Evolutionary conservation across 176 grass and related monocot genomes (phyloP).

Genomic region (Musa troglodytarum): DNA sequence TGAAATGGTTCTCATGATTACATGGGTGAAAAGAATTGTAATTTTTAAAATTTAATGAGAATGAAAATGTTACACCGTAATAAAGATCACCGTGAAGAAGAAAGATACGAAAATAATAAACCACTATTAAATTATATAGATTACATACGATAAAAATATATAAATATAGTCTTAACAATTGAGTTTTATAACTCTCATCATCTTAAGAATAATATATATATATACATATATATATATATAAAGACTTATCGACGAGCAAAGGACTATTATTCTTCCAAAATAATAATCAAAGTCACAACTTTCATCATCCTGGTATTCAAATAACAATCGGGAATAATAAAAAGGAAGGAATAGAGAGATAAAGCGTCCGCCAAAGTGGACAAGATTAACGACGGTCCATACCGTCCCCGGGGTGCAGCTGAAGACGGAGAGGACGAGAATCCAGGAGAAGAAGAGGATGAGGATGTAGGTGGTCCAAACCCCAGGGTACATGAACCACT

Average conservation of each 20-base stretch:
- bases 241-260: neutral
- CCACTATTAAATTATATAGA: too few relatives aligned
- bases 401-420: slow-evolving; percentile 40
- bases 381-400: slow-evolving; percentile 56
- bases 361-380: slow-evolving; percentile 36
- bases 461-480: slow-evolving; percentile 97
- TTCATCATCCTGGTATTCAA: slow-evolving; percentile 7
- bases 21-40: too few relatives aligned
- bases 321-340: neutral
- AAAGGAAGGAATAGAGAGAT: neutral
- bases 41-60: too few relatives aligned
- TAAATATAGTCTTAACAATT: too few relatives aligned
- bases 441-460: slow-evolving; percentile 89
- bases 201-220: too few relatives aligned
- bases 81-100: neutral
- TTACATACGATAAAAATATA: too few relatives aligned
- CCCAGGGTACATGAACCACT: slow-evolving; percentile 97
- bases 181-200: too few relatives aligned
- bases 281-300: neutral
- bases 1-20: too few relatives aligned
- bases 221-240: too few relatives aligned
- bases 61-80: too few relatives aligned
- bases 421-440: slow-evolving; percentile 56
- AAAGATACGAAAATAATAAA: too few relatives aligned
- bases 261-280: neutral